These are phyloP conservation scores for Geranium brycei DNA, from an alignment of 345 rosid species.

Conservation along the genomic window DNA sequence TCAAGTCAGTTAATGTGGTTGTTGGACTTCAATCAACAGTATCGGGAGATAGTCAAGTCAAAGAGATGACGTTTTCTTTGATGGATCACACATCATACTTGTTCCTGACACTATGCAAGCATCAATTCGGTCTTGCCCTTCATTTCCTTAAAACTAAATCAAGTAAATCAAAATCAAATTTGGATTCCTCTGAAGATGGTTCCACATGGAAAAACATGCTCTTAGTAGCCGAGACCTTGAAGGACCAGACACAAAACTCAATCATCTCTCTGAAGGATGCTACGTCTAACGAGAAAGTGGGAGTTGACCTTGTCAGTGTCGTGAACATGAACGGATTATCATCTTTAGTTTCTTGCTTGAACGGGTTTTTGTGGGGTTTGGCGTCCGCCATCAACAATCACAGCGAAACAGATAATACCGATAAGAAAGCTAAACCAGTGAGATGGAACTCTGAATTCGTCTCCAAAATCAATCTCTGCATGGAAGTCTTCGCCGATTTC, in stretches of 20 bases:
- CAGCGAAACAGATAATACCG: constrained; percentile 21
- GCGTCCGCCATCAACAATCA: constrained; percentile 40
- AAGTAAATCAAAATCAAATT: constrained; percentile 10
- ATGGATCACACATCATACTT: constrained; percentile 73
- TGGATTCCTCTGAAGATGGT: constrained; percentile 17
- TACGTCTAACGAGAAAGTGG: constrained; percentile 16
- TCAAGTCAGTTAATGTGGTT: constrained; percentile 42
- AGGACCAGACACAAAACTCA: constrained; percentile 40
- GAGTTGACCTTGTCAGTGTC: constrained; percentile 16
- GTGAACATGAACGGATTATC: constrained; percentile 34
- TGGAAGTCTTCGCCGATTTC: constrained; percentile 33
- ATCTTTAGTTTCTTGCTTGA: constrained; percentile 42
- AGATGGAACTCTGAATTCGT: constrained; percentile 27
- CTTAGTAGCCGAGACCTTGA: constrained; percentile 33
- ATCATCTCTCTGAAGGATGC: constrained; percentile 29
- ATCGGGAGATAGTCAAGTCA: constrained; percentile 13
- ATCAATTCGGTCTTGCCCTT: constrained; percentile 26
- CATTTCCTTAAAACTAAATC: constrained; percentile 11
- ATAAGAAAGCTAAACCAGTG: constrained; percentile 21
- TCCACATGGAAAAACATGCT: constrained; percentile 35
- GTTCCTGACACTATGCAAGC: constrained; percentile 36
- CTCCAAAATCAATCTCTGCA: constrained; percentile 22
- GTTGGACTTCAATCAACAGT: constrained; percentile 23
- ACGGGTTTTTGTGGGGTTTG: constrained; percentile 82
- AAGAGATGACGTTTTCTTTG: constrained; percentile 35